Evolutionary conservation across 495 filamentous ascomycete species (phyloP).

Genomic region (Tuber magnatum): DNA sequence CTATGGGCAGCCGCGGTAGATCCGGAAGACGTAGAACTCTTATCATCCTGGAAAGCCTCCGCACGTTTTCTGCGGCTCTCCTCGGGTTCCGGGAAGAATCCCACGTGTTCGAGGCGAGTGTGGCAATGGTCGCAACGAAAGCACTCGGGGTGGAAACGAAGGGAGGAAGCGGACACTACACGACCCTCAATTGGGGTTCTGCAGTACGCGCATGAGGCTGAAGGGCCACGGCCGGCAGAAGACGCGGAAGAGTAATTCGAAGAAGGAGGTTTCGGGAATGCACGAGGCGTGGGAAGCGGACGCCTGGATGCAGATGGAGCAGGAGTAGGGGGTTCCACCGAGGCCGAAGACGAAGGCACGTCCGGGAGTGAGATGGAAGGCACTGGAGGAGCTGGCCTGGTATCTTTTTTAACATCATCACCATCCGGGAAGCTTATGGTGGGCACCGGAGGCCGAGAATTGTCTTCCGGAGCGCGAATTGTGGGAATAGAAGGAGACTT

Average conservation of each 20-base stretch:
- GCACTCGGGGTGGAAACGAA: slow-evolving; percentile 86
- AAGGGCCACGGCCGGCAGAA: slow-evolving; percentile 55
- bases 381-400: slow-evolving; percentile 40
- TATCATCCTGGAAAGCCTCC: slow-evolving; percentile 54
- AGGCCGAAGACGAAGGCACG: slow-evolving; percentile 43
- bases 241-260: slow-evolving; percentile 42
- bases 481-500: slow-evolving; percentile 32
- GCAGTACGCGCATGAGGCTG: slow-evolving; percentile 78
- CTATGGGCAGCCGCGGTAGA: slow-evolving; percentile 60
- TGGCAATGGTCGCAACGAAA: slow-evolving; percentile 85
- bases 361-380: slow-evolving; percentile 46
- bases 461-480: slow-evolving; percentile 48
- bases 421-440: slow-evolving; percentile 40
- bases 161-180: slow-evolving; percentile 70
- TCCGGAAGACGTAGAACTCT: slow-evolving; percentile 41
- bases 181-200: slow-evolving; percentile 76
- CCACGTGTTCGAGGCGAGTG: slow-evolving; percentile 83
- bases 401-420: slow-evolving; percentile 32
- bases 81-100: slow-evolving; percentile 88
- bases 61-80: slow-evolving; percentile 60
- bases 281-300: slow-evolving; percentile 37
- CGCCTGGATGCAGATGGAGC: slow-evolving; percentile 34
- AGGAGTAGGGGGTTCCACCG: slow-evolving; percentile 40
- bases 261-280: slow-evolving; percentile 41
- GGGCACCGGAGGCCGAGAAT: slow-evolving; percentile 34